phyloP scores from a whole-genome alignment of 2,329 filamentous ascomycete species.

The Periconia macrospinosa region DNA sequence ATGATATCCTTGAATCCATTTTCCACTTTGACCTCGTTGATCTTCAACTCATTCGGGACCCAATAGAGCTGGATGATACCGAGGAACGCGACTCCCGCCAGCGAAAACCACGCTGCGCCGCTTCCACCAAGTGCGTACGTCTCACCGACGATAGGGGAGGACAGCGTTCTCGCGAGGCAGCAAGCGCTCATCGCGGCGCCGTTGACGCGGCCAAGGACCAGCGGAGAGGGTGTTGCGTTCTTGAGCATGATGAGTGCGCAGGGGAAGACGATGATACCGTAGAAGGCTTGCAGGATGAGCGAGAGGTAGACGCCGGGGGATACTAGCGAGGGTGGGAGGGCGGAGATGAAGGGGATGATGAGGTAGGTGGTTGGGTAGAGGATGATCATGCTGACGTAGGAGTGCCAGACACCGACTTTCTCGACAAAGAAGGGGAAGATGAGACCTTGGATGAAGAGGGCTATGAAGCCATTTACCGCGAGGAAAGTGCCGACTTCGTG shows the following conservation, averaged over 20 bases:
- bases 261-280: constrained; percentile 69
- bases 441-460: constrained; percentile 72
- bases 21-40: constrained; percentile 27
- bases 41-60: constrained; percentile 52
- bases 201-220: constrained; percentile 69
- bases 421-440: constrained; percentile 69
- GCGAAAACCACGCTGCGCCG: constrained; percentile 63
- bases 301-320: constrained; percentile 66
- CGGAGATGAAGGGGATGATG: constrained; percentile 67
- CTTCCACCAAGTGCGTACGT: constrained; percentile 66
- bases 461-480: constrained; percentile 70
- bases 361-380: constrained; percentile 70
- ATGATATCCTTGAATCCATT: constrained; percentile 33
- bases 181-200: constrained; percentile 66
- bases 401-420: constrained; percentile 66
- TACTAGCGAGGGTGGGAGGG: constrained; percentile 56
- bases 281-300: constrained; percentile 66
- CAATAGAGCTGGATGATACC: constrained; percentile 60
- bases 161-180: constrained; percentile 70
- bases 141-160: constrained; percentile 67
- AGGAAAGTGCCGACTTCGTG: constrained; percentile 69
- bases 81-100: constrained; percentile 57
- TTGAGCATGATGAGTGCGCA: constrained; percentile 75
- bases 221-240: constrained; percentile 66
- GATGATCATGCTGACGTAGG: constrained; percentile 66